Evolutionary conservation across 805 yeast species (phyloP), one percentile per base, ranked within the genome.

Genomic region (Candida pseudofarinosa): DNA sequence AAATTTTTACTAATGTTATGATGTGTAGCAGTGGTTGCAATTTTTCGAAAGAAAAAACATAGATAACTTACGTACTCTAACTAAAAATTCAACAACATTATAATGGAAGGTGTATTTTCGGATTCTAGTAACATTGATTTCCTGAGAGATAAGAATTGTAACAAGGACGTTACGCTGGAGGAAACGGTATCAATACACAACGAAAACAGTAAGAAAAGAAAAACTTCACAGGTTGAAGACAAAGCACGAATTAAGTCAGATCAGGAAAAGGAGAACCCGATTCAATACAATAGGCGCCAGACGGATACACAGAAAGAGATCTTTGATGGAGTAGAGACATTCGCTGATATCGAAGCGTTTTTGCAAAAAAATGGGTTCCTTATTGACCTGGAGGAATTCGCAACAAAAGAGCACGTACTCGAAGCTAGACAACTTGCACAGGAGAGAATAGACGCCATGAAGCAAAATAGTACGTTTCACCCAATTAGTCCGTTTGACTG

Each of bases 401-500:
- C 20, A n/a, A 10, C 10, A 10, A 23, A 23, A 23, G 10, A 23
- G 28, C 28, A 23, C 10, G 10, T 10, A 23, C 6, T 23, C 6
- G 19, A 39, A 5, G 17, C 17, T 4, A 34, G 35, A 20, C 20
- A 12, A 15, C 28, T 33, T 2, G 40, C 19, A 5, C 3, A 35
- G 12, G 17, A 30, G n/a, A 16, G 19, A 10, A 28, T 41, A 18
- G 31, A 32, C 35, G 10, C 10, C 4, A 5, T 45, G 18, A 14
- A 38, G 4, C 13, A 2, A 18, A 28, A 14, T 8, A 17, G 7
- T 13, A 30, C 17, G 4, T 26, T 42, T 14, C 28, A 34, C 6
- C 26, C 14, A 7, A 37, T 59, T 2, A 52, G 59, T 6, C 23
- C 46, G 4, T 58, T 51, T 16, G 40, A 60, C 32, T 59, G 62